Conservation (phyloP, 2,329 filamentous ascomycete species). For the Neofusicoccum cordaticola region DNA sequence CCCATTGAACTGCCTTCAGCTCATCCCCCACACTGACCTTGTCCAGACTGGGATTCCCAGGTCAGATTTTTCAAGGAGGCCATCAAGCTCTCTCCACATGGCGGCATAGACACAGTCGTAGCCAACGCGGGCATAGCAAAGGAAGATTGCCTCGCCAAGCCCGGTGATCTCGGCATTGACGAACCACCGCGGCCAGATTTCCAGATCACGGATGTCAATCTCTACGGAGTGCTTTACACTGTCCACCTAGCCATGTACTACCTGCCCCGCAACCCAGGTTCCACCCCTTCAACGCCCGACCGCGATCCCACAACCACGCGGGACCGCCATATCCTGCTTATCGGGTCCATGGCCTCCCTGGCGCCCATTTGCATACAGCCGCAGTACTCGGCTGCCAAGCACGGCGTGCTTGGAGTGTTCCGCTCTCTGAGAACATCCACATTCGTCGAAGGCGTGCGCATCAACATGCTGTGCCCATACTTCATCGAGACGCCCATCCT, state of each 20-base stretch:
- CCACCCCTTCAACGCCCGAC: conserved; percentile 24
- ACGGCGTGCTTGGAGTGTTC: conserved; percentile 65
- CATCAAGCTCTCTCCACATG: conserved; percentile 51
- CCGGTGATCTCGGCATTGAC: conserved; percentile 43
- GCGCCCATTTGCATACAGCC: conserved; percentile 40
- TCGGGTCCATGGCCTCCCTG: conserved; percentile 61
- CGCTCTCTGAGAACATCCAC: conserved; percentile 54
- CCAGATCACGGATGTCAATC: conserved; percentile 59
- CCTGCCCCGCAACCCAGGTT: conserved; percentile 51
- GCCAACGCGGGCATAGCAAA: conserved; percentile 64
- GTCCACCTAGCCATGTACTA: conserved; percentile 62
- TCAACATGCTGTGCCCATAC: conserved; percentile 67
- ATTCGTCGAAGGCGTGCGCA: conserved; percentile 52
- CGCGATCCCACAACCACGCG: conserved; percentile 28
- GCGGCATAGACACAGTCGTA: conserved; percentile 61
- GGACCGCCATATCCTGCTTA: conserved; percentile 61
- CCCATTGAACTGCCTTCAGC: too few relatives aligned
- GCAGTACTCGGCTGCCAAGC: conserved; percentile 63
- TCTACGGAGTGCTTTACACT: conserved; percentile 64
- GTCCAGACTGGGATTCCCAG: conserved; percentile 58
- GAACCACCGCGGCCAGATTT: conserved; percentile 49
- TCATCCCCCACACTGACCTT: not conserved
- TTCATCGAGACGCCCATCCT: conserved; percentile 64
- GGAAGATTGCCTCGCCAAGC: conserved; percentile 47
- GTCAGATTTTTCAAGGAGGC: conserved; percentile 62